Evolutionary conservation across 2,329 filamentous ascomycete genomes (phyloP), one percentile per base, ranked within the genome.

Genomic region (Ophiostoma sp.): DNA sequence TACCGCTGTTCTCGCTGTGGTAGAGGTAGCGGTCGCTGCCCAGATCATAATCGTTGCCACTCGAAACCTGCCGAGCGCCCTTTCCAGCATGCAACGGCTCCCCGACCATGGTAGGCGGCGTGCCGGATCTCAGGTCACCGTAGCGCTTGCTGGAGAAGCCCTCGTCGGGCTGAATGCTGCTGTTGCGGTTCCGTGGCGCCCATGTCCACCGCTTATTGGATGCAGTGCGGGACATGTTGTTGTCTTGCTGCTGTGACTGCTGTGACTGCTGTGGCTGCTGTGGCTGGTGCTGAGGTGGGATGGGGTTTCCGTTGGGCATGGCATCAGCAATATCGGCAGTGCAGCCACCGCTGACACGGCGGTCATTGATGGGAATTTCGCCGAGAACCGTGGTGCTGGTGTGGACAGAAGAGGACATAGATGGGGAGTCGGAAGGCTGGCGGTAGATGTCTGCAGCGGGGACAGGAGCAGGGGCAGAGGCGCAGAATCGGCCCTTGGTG

Each of bases 71-170:
- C 66, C 86, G 80, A 35, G 77, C 79, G 31, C 73, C 76, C 17
- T 81, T 83, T 35, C 75, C 73, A 36, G 64, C 52, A 6, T 35
- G 35, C 10, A 31, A 60, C 41, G 69, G 39, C 4, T 71, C 70
- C 41, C 75, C 76, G 15, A 88, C 76, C 73, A 86, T 81, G 17
- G 87, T 76, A 0, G 86, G 87, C 36, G 85, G 84, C 6, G 84
- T 86, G 0, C 79, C 83, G 3, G 83, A 76, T 74, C 81, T 83
- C 65, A 89, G 79, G 67, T 85, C 82, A n/a, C 86, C 86, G 73
- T 89, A 89, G n/a, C 84, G 82, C 76, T 85, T 86, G 11, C 74
- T 75, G 75, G 81, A 85, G 76, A 87, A 87, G 65, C 76, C 77
- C 20, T 75, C 75, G 68, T 86, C 84, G 41, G 80, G 74, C 75